A percentile compares a stretch with the other conserved stretches of the same genome.
Conservation (phyloP, 805 yeast genomes). For the Saccharomycopsis babjevae region DNA sequence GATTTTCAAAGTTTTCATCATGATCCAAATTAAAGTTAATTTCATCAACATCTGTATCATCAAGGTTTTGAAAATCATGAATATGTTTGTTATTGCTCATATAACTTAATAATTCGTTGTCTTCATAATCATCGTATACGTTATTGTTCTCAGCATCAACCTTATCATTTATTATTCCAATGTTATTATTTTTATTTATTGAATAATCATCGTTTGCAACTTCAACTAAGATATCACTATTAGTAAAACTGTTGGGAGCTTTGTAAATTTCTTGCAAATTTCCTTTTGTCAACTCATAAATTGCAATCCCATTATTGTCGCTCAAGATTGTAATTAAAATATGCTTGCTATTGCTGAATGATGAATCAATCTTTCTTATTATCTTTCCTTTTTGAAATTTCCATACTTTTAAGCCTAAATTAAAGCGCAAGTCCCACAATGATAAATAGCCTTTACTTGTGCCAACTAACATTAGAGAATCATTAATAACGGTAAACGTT, state of each 20-base stretch:
- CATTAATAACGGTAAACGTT: conserved; percentile 50
- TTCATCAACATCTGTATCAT: conserved; percentile 1
- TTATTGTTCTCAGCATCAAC: not conserved
- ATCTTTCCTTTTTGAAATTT: conserved; percentile 41
- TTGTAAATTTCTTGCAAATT: conserved; percentile 12
- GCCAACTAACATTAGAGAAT: conserved; percentile 38
- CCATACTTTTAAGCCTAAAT: conserved; percentile 50
- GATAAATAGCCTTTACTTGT: conserved; percentile 64
- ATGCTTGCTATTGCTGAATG: conserved; percentile 9
- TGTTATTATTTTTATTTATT: not conserved
- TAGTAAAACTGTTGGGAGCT: not conserved
- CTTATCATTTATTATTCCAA: not conserved
- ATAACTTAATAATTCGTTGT: not conserved
- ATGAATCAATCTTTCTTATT: conserved; percentile 35
- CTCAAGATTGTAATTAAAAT: conserved; percentile 13
- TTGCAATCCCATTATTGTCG: conserved; percentile 11
- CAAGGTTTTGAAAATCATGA: not conserved
- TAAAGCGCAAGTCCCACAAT: conserved; percentile 75
- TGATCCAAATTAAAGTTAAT: not conserved
- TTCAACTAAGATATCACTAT: not conserved
- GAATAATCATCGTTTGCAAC: not conserved
- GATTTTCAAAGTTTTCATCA: conserved; percentile 1
- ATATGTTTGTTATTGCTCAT: not conserved
- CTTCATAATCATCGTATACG: not conserved
- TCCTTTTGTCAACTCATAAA: conserved; percentile 42